Conservation (phyloP, 768 basidiomycete species). For the Suillus subluteus region DNA sequence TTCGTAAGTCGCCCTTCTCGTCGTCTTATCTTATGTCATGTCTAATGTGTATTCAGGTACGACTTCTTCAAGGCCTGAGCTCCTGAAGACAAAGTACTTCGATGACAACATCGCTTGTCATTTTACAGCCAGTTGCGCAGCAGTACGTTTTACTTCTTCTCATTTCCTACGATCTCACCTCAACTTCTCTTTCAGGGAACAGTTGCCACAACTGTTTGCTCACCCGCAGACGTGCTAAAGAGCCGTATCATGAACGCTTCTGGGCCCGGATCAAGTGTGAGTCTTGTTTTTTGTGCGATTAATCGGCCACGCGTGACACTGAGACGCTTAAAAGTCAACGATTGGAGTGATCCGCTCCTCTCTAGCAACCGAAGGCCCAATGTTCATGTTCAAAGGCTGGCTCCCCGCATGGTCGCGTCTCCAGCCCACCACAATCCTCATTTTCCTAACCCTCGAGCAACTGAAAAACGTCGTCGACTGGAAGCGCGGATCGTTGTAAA, state of each 20-base stretch:
- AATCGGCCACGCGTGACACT: neutral
- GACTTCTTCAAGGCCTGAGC: slow-evolving; percentile 90
- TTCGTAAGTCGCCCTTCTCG: slow-evolving; percentile 54
- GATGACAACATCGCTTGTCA: slow-evolving; percentile 83
- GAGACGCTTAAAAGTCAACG: slow-evolving; percentile 55
- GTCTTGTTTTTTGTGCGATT: slow-evolving; percentile 28
- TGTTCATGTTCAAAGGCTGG: slow-evolving; percentile 96
- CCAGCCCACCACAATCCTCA: slow-evolving; percentile 86
- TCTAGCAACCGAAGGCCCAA: slow-evolving; percentile 73
- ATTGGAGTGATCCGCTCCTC: slow-evolving; percentile 69
- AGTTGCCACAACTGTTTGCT: slow-evolving; percentile 87
- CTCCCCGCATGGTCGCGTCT: slow-evolving; percentile 84
- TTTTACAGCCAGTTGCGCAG: slow-evolving; percentile 85
- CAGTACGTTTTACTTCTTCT: slow-evolving; percentile 50
- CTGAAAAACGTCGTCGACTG: slow-evolving; percentile 74
- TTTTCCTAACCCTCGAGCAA: slow-evolving; percentile 85
- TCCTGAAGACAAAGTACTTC: slow-evolving; percentile 72
- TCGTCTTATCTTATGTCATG: neutral
- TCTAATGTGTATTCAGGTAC: slow-evolving; percentile 51
- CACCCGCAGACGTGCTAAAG: slow-evolving; percentile 87
- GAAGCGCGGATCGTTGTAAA: slow-evolving; percentile 40
- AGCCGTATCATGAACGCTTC: slow-evolving; percentile 91
- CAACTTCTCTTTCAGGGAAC: slow-evolving; percentile 58
- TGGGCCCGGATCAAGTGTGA: slow-evolving; percentile 74
- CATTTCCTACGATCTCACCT: neutral